Percentiles rank a stretch among this genome's conserved stretches.
These are phyloP conservation scores for Xylaria venustula DNA, from an alignment of 495 filamentous ascomycete species.

Conservation along the genomic window DNA sequence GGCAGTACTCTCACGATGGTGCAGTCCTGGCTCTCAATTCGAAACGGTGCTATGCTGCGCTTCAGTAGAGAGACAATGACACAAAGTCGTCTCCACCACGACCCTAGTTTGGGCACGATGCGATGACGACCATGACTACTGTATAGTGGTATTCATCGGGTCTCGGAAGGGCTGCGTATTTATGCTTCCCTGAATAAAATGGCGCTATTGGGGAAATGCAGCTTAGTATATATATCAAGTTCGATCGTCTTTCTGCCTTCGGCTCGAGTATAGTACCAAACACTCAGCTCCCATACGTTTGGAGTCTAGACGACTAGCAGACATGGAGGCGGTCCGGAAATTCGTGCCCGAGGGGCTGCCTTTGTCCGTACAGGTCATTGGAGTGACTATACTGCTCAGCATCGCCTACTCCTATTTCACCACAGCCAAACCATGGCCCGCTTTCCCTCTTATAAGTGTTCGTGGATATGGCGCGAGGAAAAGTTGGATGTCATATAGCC, in stretches of 20 bases:
- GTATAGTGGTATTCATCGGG: not conserved
- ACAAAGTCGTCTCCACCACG: not conserved
- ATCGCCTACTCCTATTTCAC: slow-evolving; percentile 25
- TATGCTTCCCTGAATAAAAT: slow-evolving; percentile 5
- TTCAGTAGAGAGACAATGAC: not conserved
- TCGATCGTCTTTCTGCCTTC: not conserved
- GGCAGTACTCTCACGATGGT: no score
- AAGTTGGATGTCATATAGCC: slow-evolving; percentile 24
- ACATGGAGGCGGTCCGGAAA: slow-evolving; percentile 25
- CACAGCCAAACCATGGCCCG: slow-evolving; percentile 21
- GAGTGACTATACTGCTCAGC: slow-evolving; percentile 21
- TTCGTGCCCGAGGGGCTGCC: slow-evolving; percentile 26
- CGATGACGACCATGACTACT: slow-evolving; percentile 3
- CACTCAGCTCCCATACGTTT: not conserved
- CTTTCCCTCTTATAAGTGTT: slow-evolving; percentile 25
- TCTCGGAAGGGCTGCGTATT: not conserved
- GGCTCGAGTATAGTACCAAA: not conserved
- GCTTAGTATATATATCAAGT: not conserved
- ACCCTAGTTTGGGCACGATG: not conserved
- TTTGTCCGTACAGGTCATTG: slow-evolving; percentile 23
- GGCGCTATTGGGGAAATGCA: not conserved
- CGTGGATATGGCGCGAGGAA: slow-evolving; percentile 23
- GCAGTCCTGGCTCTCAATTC: not conserved
- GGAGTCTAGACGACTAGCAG: not conserved
- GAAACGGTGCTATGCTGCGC: not conserved